These are phyloP conservation scores for Tolypocladium tundrense DNA, from an alignment of 2,329 filamentous ascomycete species.

Conservation along the genomic window DNA sequence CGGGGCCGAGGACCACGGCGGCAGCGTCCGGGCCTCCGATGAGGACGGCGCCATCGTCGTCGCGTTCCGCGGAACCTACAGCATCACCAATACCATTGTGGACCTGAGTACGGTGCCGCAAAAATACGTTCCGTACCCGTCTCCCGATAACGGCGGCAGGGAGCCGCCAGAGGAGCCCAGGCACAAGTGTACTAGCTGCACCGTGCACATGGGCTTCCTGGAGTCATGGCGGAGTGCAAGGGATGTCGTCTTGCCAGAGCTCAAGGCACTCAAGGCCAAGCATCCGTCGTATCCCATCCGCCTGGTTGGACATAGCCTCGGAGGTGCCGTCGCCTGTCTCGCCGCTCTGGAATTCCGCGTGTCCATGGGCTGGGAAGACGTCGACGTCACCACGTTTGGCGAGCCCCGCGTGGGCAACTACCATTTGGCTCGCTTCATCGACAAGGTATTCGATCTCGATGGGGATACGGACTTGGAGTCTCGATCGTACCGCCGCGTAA, in stretches of 20 bases:
- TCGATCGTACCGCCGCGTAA: slow-evolving; percentile 61
- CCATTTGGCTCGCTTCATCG: slow-evolving; percentile 44
- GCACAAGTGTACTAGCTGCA: slow-evolving; percentile 70
- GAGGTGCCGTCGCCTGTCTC: slow-evolving; percentile 82
- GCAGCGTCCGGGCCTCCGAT: slow-evolving; percentile 10
- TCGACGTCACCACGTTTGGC: slow-evolving; percentile 82
- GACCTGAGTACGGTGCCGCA: slow-evolving; percentile 87
- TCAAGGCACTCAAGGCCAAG: slow-evolving; percentile 47
- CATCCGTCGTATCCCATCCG: slow-evolving; percentile 66
- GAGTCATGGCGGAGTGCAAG: slow-evolving; percentile 73
- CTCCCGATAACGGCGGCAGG: slow-evolving; percentile 32
- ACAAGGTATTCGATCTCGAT: slow-evolving; percentile 38
- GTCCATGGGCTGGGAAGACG: slow-evolving; percentile 62
- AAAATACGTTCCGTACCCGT: slow-evolving; percentile 79
- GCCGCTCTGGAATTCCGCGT: slow-evolving; percentile 70
- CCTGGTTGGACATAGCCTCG: slow-evolving; percentile 83
- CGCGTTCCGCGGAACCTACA: slow-evolving; percentile 91
- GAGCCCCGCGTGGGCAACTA: slow-evolving; percentile 62
- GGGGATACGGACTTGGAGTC: slow-evolving; percentile 19
- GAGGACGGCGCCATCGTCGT: slow-evolving; percentile 52
- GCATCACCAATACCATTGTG: slow-evolving; percentile 79
- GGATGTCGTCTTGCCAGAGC: slow-evolving; percentile 53
- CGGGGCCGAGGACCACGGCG: slow-evolving; percentile 1
- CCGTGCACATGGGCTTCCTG: slow-evolving; percentile 85
- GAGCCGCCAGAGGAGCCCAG: slow-evolving; percentile 23